A percentile compares a stretch with the other conserved stretches of the same genome.
These are phyloP conservation scores for Aechmea fasciata DNA, from an alignment of 176 grass and related monocot genomes.

Conservation along the genomic window DNA sequence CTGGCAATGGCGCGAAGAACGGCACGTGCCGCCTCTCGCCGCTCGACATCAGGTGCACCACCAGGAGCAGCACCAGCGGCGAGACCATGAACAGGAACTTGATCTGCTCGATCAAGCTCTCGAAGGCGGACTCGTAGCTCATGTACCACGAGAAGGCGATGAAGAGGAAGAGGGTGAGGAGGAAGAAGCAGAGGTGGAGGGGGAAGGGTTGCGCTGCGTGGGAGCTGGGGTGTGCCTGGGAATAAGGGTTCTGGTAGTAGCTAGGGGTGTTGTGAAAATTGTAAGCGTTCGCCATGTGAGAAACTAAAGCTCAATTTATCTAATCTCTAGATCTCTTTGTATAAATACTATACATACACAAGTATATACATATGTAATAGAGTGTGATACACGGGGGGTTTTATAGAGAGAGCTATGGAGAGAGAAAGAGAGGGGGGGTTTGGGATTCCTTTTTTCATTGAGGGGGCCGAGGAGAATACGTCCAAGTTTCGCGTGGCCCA, in stretches of 20 bases:
- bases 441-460: conserved; percentile 37
- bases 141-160: conserved; percentile 49
- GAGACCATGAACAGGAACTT: conserved; percentile 50
- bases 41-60: conserved; percentile 54
- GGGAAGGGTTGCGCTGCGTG: conserved; percentile 26
- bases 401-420: background rate
- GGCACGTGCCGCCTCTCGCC: conserved; percentile 19
- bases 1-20: conserved; percentile 29
- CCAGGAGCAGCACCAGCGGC: conserved; percentile 69
- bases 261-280: conserved; percentile 24
- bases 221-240: background rate
- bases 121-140: conserved; percentile 55
- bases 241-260: conserved; percentile 22
- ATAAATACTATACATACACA: too few relatives aligned
- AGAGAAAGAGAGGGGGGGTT: too few relatives aligned
- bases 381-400: conserved; percentile 28
- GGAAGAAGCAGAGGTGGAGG: conserved; percentile 56
- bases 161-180: conserved; percentile 57
- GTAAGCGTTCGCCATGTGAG: conserved; percentile 8
- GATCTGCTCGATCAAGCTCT: conserved; percentile 47
- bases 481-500: background rate
- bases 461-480: background rate
- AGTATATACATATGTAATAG: too few relatives aligned
- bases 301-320: background rate
- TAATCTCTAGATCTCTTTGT: too few relatives aligned